A percentile compares a stretch with the other conserved stretches of the same genome.
Conservation (phyloP, 176 grass and related monocot species). For the Lolium rigidum region DNA sequence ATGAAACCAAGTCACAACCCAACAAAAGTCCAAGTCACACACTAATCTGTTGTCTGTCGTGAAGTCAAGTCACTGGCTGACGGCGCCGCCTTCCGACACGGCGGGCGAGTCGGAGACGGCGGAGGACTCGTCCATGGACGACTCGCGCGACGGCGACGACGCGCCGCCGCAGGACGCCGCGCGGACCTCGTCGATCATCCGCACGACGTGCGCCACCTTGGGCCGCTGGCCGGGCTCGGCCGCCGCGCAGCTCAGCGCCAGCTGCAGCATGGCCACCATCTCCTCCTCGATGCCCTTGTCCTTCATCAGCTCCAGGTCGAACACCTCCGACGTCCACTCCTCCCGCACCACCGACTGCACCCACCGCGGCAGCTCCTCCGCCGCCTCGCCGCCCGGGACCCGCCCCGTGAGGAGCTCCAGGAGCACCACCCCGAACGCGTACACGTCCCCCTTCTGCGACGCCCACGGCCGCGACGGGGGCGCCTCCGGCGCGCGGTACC, state of each 20-base stretch:
- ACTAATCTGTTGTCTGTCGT: not conserved
- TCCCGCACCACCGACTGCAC: slow-evolving; percentile 95
- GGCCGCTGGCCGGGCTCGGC: slow-evolving; percentile 75
- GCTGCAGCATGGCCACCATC: slow-evolving; percentile 94
- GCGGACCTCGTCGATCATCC: slow-evolving; percentile 91
- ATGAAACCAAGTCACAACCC: not conserved
- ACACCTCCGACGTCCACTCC: slow-evolving; percentile 99
- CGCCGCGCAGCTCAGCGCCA: slow-evolving; percentile 73
- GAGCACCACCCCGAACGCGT: slow-evolving; percentile 87
- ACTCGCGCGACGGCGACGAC: slow-evolving; percentile 68
- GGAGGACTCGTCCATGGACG: slow-evolving; percentile 84
- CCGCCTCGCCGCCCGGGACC: slow-evolving; percentile 42
- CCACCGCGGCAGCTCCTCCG: slow-evolving; percentile 76
- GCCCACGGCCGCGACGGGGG: slow-evolving; percentile 70
- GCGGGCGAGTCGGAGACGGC: slow-evolving; percentile 66
- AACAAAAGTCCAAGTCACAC: not conserved
- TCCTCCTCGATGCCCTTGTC: slow-evolving; percentile 99
- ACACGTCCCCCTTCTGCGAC: slow-evolving; percentile 89
- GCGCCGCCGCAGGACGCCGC: not conserved
- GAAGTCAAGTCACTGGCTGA: slow-evolving; percentile 49
- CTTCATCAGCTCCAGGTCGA: slow-evolving; percentile 98
- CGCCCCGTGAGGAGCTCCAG: slow-evolving; percentile 92
- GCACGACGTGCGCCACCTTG: slow-evolving; percentile 76
- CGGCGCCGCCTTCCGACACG: slow-evolving; percentile 50
- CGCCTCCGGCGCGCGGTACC: slow-evolving; percentile 86